phyloP scores from a whole-genome alignment of 2,329 filamentous ascomycete genomes.

The Chaetomium sp. region DNA sequence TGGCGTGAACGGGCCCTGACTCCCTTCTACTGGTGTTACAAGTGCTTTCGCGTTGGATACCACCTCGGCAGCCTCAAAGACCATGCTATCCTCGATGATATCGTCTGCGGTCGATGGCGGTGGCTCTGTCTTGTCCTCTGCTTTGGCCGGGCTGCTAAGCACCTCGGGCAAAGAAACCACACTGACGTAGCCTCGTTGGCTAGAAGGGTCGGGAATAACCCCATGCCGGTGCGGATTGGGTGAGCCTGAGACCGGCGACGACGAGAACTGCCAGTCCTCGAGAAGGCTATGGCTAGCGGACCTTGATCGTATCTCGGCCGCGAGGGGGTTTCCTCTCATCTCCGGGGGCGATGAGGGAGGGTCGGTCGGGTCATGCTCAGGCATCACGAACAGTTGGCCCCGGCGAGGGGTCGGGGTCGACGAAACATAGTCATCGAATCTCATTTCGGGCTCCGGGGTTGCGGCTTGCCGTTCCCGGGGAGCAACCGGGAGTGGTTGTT shows the following conservation, averaged over 20 bases:
- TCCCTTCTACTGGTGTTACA: neutral
- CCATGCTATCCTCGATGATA: slow-evolving; percentile 20
- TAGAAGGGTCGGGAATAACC: slow-evolving; percentile 20
- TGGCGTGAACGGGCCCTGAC: slow-evolving; percentile 17
- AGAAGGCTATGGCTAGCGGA: slow-evolving; percentile 36
- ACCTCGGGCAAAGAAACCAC: slow-evolving; percentile 17
- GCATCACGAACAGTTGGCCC: slow-evolving; percentile 43
- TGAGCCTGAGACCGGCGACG: slow-evolving; percentile 49
- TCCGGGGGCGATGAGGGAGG: slow-evolving; percentile 54
- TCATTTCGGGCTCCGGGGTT: slow-evolving; percentile 41
- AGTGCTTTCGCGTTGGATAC: neutral
- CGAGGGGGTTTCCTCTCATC: slow-evolving; percentile 45
- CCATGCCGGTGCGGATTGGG: slow-evolving; percentile 34
- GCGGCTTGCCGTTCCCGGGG: slow-evolving; percentile 27
- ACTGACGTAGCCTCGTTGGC: slow-evolving; percentile 18
- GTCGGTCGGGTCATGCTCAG: slow-evolving; percentile 44
- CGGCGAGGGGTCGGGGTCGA: slow-evolving; percentile 57
- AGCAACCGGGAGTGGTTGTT: slow-evolving; percentile 2
- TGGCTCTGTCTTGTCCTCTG: slow-evolving; percentile 1
- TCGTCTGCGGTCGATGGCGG: slow-evolving; percentile 15
- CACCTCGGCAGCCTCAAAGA: slow-evolving; percentile 6
- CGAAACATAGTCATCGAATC: slow-evolving; percentile 47
- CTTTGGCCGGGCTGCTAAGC: slow-evolving; percentile 6
- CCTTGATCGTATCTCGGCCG: slow-evolving; percentile 46
- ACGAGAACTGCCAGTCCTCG: slow-evolving; percentile 48